Conservation (phyloP, 2,329 filamentous ascomycete species). For the Purpureocillium lavendulum region DNA sequence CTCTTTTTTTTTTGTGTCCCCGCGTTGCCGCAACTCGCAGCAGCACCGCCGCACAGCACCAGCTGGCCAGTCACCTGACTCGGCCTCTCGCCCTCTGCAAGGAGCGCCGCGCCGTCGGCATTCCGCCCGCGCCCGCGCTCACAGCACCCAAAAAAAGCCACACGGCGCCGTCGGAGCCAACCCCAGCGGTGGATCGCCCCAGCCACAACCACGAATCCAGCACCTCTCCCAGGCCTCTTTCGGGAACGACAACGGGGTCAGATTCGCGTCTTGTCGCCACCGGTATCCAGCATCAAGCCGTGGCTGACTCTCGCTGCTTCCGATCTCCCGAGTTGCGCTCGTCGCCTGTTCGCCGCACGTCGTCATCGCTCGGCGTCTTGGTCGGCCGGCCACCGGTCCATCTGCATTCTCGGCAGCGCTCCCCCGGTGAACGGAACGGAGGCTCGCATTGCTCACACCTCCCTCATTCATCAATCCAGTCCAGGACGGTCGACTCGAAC, state of each 20-base stretch:
- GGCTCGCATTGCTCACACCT: neutral
- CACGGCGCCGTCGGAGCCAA: conserved; percentile 1
- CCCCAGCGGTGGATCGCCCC: conserved; percentile 5
- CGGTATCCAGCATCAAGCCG: neutral
- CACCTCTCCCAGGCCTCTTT: neutral
- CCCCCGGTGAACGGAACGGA: neutral
- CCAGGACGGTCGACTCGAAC: neutral
- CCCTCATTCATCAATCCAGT: neutral
- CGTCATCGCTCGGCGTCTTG: too few species aligned
- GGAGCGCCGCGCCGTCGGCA: too few species aligned
- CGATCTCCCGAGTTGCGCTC: too few species aligned
- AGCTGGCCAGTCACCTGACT: neutral
- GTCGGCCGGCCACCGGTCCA: too few species aligned
- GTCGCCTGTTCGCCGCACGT: too few species aligned
- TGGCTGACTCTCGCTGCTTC: too few species aligned
- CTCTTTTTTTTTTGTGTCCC: too few species aligned
- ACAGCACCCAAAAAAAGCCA: neutral
- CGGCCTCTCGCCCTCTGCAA: neutral
- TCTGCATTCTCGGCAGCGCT: too few species aligned
- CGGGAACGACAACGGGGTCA: neutral
- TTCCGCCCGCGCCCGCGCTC: neutral
- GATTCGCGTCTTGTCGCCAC: conserved; percentile 1
- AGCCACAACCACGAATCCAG: conserved; percentile 6
- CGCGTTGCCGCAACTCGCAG: too few species aligned
- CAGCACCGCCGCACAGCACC: too few species aligned